Evolutionary conservation across 371 early-diverging fungal species (phyloP).

Genomic region (Paraphysoderma sedebokerense): DNA sequence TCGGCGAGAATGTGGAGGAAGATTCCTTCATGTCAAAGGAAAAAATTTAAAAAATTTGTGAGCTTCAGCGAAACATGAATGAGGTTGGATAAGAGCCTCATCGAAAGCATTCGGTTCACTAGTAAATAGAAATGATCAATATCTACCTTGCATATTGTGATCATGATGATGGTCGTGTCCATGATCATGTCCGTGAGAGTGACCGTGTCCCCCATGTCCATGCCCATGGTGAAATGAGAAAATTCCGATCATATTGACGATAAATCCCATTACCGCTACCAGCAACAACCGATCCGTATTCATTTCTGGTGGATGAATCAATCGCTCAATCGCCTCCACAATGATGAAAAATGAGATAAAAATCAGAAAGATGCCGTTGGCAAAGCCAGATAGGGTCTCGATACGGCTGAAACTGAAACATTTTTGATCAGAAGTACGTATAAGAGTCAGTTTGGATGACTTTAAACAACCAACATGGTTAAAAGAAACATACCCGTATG

Average conservation of each 20-base stretch:
- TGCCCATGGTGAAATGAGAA: constrained; percentile 64
- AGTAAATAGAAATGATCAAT: constrained; percentile 4
- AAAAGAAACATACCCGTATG: constrained; percentile 42
- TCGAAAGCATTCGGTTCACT: constrained; percentile 1
- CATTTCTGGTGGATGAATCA: constrained; percentile 72
- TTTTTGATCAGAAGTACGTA: too few species aligned
- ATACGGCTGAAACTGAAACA: constrained; percentile 60
- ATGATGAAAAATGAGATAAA: constrained; percentile 75
- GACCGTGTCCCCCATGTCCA: constrained; percentile 14
- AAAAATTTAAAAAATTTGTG: too few species aligned
- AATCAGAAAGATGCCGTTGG: constrained; percentile 75
- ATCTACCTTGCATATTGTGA: constrained; percentile 55
- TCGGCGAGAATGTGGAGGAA: constrained; percentile 91
- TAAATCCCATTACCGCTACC: constrained; percentile 73
- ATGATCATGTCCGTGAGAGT: constrained; percentile 22
- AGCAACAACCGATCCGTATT: constrained; percentile 63
- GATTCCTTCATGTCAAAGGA: constrained; percentile 41
- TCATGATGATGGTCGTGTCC: constrained; percentile 19
- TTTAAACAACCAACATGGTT: neutral
- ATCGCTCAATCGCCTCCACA: constrained; percentile 71
- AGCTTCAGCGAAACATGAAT: neutral
- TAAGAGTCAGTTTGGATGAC: constrained; percentile 3
- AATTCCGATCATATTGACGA: constrained; percentile 84
- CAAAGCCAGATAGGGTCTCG: constrained; percentile 79
- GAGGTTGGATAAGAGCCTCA: neutral